Base-by-base conservation (phyloP, 768 basidiomycete species). In the Tricholoma matsutake region DNA sequence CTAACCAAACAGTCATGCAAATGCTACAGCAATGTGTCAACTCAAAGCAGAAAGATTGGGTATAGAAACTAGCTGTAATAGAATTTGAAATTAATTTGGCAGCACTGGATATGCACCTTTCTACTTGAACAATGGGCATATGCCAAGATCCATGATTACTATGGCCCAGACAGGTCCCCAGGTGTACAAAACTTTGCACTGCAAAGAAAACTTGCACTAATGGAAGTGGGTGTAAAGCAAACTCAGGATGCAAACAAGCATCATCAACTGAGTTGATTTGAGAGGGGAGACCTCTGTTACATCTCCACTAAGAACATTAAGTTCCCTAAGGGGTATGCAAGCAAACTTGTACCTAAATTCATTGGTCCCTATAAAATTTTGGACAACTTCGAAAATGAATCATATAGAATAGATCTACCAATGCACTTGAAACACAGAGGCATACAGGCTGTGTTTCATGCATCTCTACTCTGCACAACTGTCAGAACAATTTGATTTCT, bases 1-100 rank as follows among this genome's bases (percentile, higher is more conserved):
- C n/a, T n/a, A n/a, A n/a, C n/a, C n/a, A n/a, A n/a, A n/a, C n/a
- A n/a, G n/a, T n/a, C n/a, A n/a, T n/a, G n/a, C n/a, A n/a, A n/a
- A n/a, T n/a, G n/a, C n/a, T n/a, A n/a, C n/a, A n/a, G n/a, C n/a
- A n/a, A n/a, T n/a, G n/a, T n/a, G n/a, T n/a, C n/a, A n/a, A n/a
- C n/a, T n/a, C n/a, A n/a, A n/a, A n/a, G n/a, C n/a, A n/a, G n/a
- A n/a, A n/a, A n/a, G n/a, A n/a, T n/a, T n/a, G n/a, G n/a, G n/a
- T n/a, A n/a, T n/a, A n/a, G 37, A 68, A 66, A 31, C 37, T 77
- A 25, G 69, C 73, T 1, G 68, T 11, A 3, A 74, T 76, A 28
- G 75, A 78, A 59, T 78, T 78, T 65, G 75, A 77, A 0, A 67
- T 79, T 14, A 79, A 79, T 56, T 58, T 49, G 1, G 74, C 76